These are phyloP conservation scores for Dipodascopsis tothii DNA, from an alignment of 805 yeast genomes.

Conservation along the genomic window DNA sequence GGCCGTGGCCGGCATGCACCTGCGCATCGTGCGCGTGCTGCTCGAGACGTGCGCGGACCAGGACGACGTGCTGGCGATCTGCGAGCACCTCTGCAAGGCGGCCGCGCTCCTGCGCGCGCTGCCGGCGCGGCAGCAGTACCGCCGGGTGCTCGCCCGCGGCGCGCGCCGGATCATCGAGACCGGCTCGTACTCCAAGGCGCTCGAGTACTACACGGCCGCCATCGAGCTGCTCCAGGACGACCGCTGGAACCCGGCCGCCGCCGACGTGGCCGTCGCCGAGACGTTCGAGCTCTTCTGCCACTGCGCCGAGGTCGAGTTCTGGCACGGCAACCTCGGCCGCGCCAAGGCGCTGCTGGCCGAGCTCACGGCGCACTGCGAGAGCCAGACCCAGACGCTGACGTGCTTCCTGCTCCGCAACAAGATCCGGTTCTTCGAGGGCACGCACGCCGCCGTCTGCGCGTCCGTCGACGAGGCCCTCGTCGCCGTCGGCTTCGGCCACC, in stretches of 20 bases:
- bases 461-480: neutral
- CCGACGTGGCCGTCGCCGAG: conserved; percentile 14
- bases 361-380: neutral
- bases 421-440: conserved; percentile 9
- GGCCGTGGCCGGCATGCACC: conserved; percentile 14
- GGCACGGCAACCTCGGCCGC: conserved; percentile 10
- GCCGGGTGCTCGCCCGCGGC: conserved; percentile 10
- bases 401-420: conserved; percentile 4
- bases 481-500: conserved; percentile 3
- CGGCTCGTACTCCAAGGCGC: conserved; percentile 14
- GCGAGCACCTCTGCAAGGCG: conserved; percentile 16
- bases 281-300: conserved; percentile 7
- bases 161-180: conserved; percentile 5
- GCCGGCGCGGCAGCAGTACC: conserved; percentile 13
- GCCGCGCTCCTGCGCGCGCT: conserved; percentile 12
- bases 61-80: conserved; percentile 6
- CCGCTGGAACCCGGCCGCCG: conserved; percentile 9
- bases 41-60: conserved; percentile 2
- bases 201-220: conserved; percentile 9
- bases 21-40: conserved; percentile 14
- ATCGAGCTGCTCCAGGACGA: conserved; percentile 10
- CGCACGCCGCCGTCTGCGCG: conserved; percentile 1
- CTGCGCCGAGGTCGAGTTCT: conserved; percentile 10
- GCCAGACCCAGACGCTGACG: neutral
- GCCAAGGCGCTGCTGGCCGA: neutral